Evolutionary conservation across 2,329 filamentous ascomycete genomes (phyloP).

Genomic region (Talaromyces sp.): DNA sequence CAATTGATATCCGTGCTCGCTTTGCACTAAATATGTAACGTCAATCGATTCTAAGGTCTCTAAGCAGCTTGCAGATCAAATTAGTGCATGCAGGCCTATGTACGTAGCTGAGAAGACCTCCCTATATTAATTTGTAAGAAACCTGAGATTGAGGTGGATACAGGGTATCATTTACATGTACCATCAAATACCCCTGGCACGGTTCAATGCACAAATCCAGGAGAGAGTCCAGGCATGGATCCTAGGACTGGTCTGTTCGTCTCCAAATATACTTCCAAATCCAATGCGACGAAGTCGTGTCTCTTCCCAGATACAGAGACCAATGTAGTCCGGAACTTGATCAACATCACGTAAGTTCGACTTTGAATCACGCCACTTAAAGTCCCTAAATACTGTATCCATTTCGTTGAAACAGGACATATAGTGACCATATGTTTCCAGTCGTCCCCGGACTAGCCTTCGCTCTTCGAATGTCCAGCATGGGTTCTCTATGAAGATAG

Average conservation of each 20-base stretch:
- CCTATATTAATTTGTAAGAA: not conserved
- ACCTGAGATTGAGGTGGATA: too few species aligned
- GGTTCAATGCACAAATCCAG: not conserved
- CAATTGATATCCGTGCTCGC: too few species aligned
- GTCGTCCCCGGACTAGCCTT: not conserved
- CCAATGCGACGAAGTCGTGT: not conserved
- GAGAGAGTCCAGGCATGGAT: not conserved
- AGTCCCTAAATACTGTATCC: not conserved
- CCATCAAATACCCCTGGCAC: not conserved
- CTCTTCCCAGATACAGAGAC: slow-evolving; percentile 4
- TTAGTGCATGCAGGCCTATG: too few species aligned
- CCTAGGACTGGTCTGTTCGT: not conserved
- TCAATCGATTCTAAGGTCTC: too few species aligned
- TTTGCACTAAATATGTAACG: too few species aligned
- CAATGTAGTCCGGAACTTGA: slow-evolving; percentile 2
- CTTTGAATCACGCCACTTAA: not conserved
- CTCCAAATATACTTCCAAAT: not conserved
- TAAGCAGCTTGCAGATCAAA: too few species aligned
- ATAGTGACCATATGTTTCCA: not conserved
- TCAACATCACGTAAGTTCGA: not conserved
- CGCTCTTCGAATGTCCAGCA: slow-evolving; percentile 1
- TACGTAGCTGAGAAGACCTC: not conserved
- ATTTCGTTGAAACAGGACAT: not conserved
- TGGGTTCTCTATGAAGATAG: slow-evolving; percentile 1
- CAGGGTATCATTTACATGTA: too few species aligned